Conservation (phyloP, 441 rosid species). For the Syzygium syzygioides region DNA sequence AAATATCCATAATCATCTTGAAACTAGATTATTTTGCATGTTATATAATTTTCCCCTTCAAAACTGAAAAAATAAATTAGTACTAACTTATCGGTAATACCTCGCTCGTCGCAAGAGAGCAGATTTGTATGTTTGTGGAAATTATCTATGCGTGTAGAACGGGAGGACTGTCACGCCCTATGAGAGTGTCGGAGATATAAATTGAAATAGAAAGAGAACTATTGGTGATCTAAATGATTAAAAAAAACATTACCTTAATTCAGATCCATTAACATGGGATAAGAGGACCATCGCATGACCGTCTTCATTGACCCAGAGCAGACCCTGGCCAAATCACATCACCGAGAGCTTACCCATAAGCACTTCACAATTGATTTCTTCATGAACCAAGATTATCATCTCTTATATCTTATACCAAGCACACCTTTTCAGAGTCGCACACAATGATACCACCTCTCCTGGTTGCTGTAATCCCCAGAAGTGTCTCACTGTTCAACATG, state of each 20-base stretch:
- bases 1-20: neutral
- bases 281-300: slow-evolving; percentile 23
- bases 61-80: no score
- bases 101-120: no score
- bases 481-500: slow-evolving; percentile 9
- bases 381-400: neutral
- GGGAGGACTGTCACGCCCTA: neutral
- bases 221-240: neutral
- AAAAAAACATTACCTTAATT: slow-evolving; percentile 25
- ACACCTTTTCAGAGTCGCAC: slow-evolving; percentile 32
- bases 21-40: neutral
- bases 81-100: no score
- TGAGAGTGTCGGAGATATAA: neutral
- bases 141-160: neutral
- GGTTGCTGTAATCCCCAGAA: slow-evolving; percentile 39
- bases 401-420: neutral
- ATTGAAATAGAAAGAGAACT: neutral
- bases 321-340: slow-evolving; percentile 27
- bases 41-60: neutral
- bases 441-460: slow-evolving; percentile 30
- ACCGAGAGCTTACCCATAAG: neutral
- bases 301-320: slow-evolving; percentile 37
- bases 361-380: neutral
- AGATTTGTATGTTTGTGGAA: neutral
- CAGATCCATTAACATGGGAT: slow-evolving; percentile 30